Percentiles rank a stretch among this genome's conserved stretches.
Evolutionary conservation across 2,329 filamentous ascomycete species (phyloP).

Genomic region (Aureobasidium melanogenum): DNA sequence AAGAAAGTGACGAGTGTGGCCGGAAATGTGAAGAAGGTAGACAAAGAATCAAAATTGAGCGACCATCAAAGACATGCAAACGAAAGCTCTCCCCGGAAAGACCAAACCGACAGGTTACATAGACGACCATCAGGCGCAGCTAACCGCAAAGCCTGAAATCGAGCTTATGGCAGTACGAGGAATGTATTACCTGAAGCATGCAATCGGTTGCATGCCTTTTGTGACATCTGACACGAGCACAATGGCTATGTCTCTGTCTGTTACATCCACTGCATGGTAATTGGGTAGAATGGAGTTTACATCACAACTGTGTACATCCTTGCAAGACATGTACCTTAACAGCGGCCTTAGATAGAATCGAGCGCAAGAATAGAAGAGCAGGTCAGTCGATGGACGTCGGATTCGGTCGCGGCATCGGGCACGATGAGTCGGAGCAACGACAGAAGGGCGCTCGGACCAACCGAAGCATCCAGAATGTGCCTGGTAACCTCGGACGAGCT

Average conservation of each 20-base stretch:
- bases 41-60: neutral
- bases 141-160: neutral
- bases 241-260: conserved; percentile 5
- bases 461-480: neutral
- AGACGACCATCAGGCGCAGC: neutral
- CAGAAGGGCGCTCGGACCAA: neutral
- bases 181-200: conserved; percentile 1
- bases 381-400: neutral
- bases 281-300: neutral
- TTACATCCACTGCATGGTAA: neutral
- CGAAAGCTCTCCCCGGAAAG: neutral
- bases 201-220: neutral
- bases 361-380: neutral
- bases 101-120: neutral
- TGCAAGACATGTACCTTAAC: neutral
- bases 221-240: neutral
- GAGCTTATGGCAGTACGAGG: neutral
- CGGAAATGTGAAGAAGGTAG: neutral
- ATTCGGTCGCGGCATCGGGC: neutral
- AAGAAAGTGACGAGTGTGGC: neutral
- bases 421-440: neutral
- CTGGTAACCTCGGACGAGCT: conserved; percentile 4
- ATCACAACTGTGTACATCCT: neutral
- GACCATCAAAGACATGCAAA: neutral
- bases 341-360: neutral